Evolutionary conservation across 2,329 filamentous ascomycete species (phyloP).

Genomic region (Trichoderma aggressivum): DNA sequence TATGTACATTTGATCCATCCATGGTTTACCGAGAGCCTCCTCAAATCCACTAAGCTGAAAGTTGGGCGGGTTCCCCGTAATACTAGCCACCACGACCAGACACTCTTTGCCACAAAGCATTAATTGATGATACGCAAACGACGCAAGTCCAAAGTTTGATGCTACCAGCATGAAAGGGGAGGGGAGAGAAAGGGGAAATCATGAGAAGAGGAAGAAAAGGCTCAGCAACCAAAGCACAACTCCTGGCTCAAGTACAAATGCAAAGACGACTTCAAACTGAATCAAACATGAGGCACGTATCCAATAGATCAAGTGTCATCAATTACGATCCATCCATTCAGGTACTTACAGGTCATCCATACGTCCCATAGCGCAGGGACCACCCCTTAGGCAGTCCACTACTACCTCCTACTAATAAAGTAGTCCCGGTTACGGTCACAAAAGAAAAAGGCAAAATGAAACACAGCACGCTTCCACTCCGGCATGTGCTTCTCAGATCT

Average conservation of each 20-base stretch:
- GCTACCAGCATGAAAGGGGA: not conserved
- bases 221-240: not conserved
- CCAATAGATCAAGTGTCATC: not conserved
- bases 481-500: not conserved
- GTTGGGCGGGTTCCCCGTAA: slow-evolving; percentile 14
- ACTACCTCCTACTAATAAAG: not conserved
- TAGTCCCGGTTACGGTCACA: not conserved
- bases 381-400: not conserved
- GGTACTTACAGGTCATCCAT: not conserved
- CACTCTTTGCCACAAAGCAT: slow-evolving; percentile 3
- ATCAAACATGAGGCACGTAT: not conserved
- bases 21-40: not conserved
- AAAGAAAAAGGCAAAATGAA: not conserved
- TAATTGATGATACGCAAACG: slow-evolving; percentile 11
- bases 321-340: not conserved
- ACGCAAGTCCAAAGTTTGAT: slow-evolving; percentile 8
- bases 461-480: not conserved
- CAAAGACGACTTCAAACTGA: not conserved
- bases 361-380: not conserved
- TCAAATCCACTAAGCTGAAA: slow-evolving; percentile 16
- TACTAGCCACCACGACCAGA: not conserved
- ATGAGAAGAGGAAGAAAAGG: not conserved
- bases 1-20: not conserved
- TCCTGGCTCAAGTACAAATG: not conserved
- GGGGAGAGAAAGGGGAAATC: not conserved